A percentile compares a stretch with the other conserved stretches of the same genome.
These are phyloP conservation scores for Lycium barbarum DNA, from an alignment of 257 asterid species.

Conservation along the genomic window DNA sequence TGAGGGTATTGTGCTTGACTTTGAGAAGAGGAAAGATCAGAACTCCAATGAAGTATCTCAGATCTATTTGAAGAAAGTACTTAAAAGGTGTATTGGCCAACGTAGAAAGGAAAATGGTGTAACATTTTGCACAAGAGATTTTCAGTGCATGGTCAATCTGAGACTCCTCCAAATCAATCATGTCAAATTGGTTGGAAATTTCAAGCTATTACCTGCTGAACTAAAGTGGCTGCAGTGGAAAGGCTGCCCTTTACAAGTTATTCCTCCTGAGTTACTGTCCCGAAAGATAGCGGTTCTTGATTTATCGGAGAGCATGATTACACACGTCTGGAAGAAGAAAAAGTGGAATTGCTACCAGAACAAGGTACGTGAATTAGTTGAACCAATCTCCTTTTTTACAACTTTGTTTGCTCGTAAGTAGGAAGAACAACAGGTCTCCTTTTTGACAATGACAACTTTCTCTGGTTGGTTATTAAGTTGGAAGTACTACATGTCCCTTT, in stretches of 20 bases:
- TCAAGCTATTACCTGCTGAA: conserved; percentile 35
- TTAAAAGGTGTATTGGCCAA: not conserved
- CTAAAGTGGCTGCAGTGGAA: conserved; percentile 46
- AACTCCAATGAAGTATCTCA: not conserved
- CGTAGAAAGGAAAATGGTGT: conserved; percentile 26
- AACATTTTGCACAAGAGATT: conserved; percentile 31
- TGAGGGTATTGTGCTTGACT: conserved; percentile 45
- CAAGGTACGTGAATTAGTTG: conserved; percentile 27
- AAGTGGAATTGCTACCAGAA: not conserved
- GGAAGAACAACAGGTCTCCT: conserved; percentile 14
- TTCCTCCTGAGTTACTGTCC: conserved; percentile 21
- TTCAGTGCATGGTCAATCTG: conserved; percentile 37
- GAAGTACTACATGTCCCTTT: not conserved
- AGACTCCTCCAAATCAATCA: conserved; percentile 41
- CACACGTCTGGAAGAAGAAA: conserved; percentile 9
- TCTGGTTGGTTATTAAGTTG: conserved; percentile 17
- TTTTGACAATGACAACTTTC: conserved; percentile 1
- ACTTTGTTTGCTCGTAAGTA: not conserved
- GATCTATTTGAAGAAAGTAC: conserved; percentile 34
- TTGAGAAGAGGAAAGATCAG: conserved; percentile 26
- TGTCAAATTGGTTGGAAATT: conserved; percentile 35
- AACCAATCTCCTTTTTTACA: not conserved
- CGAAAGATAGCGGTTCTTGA: conserved; percentile 44
- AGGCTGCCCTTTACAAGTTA: conserved; percentile 27
- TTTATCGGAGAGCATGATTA: conserved; percentile 39